Conservation (phyloP, 495 filamentous ascomycete species). For the Annulohypoxylon maeteangense region DNA sequence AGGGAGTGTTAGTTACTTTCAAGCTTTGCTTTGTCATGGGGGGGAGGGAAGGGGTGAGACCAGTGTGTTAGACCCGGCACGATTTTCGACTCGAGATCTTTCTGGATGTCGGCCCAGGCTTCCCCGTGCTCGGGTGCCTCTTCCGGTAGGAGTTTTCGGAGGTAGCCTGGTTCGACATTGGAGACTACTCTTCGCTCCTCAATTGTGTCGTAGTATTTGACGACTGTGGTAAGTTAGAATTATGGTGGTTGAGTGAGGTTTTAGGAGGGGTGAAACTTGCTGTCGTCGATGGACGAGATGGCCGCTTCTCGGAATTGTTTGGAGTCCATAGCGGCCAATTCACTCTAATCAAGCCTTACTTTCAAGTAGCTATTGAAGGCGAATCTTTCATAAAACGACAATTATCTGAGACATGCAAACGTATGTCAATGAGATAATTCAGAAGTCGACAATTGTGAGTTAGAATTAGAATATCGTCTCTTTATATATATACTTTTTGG, state of each 20-base stretch:
- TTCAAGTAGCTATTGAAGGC: background rate
- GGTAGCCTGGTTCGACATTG: slow-evolving; percentile 85
- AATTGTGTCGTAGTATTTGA: slow-evolving; percentile 83
- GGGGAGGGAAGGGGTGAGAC: slow-evolving; percentile 50
- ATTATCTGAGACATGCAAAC: background rate
- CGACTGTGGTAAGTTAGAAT: slow-evolving; percentile 64
- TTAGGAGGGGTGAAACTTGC: slow-evolving; percentile 57
- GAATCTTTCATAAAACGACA: background rate
- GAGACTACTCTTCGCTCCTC: slow-evolving; percentile 77
- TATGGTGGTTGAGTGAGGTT: background rate
- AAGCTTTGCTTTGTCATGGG: background rate
- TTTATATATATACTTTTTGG: background rate
- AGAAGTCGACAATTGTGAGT: background rate
- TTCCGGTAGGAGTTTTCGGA: slow-evolving; percentile 80
- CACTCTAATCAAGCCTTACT: background rate
- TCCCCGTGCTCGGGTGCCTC: slow-evolving; percentile 78
- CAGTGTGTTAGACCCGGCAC: slow-evolving; percentile 96
- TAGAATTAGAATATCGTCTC: background rate
- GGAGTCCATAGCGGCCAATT: slow-evolving; percentile 72
- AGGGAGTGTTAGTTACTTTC: slow-evolving; percentile 41
- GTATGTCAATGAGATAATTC: background rate
- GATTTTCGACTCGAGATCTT: slow-evolving; percentile 87
- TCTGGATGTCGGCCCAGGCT: slow-evolving; percentile 81
- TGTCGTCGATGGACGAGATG: slow-evolving; percentile 84
- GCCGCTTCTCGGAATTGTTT: slow-evolving; percentile 84